Percentiles rank a stretch among this genome's conserved stretches.
phyloP scores from a whole-genome alignment of 2,329 filamentous ascomycete species.

The Cryphonectria naterciae region DNA sequence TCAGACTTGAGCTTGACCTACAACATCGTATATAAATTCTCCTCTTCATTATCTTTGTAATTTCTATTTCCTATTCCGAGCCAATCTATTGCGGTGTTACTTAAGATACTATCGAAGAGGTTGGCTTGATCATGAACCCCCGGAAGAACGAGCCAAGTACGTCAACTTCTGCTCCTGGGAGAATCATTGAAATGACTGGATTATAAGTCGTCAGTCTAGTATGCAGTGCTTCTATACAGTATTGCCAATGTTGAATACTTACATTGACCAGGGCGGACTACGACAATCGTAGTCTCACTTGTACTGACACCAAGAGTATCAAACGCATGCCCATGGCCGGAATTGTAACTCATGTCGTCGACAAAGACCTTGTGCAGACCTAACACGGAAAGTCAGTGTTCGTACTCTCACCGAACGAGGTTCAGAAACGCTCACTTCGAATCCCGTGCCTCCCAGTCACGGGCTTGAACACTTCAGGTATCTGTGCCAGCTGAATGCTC shows the following conservation, averaged over 20 bases:
- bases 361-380: slow-evolving; percentile 63
- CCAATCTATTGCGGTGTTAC: neutral
- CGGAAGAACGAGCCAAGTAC: slow-evolving; percentile 33
- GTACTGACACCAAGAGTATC: slow-evolving; percentile 57
- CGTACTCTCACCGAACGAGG: neutral
- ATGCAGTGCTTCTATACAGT: neutral
- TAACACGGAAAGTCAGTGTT: slow-evolving; percentile 33
- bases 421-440: slow-evolving; percentile 44
- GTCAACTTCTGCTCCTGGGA: slow-evolving; percentile 29
- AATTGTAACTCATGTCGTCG: slow-evolving; percentile 59
- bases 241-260: slow-evolving; percentile 34
- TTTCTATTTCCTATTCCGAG: no score
- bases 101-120: neutral
- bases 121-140: slow-evolving; percentile 28
- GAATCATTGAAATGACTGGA: slow-evolving; percentile 37
- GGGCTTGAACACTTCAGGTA: slow-evolving; percentile 61
- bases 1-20: no score
- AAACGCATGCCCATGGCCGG: slow-evolving; percentile 61
- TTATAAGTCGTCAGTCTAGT: neutral
- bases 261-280: slow-evolving; percentile 67
- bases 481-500: slow-evolving; percentile 53
- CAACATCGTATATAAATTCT: no score
- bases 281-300: slow-evolving; percentile 49
- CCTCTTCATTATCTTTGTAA: no score
- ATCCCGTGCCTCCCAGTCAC: slow-evolving; percentile 58